Evolutionary conservation across 1,139 yeast species (phyloP).

Genomic region (Schizosaccharomyces versatilis): DNA sequence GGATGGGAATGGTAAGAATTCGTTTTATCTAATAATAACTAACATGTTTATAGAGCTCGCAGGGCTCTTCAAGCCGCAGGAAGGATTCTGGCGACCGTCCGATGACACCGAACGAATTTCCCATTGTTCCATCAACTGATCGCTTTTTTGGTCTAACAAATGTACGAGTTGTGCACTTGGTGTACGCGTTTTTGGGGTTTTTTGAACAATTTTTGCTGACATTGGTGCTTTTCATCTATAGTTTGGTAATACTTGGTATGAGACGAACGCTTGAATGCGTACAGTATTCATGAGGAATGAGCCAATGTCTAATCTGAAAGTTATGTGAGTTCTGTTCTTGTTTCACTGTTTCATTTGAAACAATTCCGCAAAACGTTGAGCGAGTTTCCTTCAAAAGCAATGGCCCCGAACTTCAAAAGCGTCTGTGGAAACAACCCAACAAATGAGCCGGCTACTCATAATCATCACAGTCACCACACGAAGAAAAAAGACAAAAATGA

Average conservation of each 20-base stretch:
- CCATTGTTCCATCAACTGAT: neutral
- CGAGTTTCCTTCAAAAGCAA: constrained; percentile 21
- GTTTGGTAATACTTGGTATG: constrained; percentile 2
- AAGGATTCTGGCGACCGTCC: neutral
- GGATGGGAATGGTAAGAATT: constrained; percentile 2
- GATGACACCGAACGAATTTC: neutral
- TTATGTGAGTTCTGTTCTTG: constrained; percentile 79
- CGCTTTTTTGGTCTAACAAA: neutral
- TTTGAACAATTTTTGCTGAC: neutral
- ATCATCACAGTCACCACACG: neutral
- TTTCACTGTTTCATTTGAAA: constrained; percentile 58
- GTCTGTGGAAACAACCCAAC: constrained; percentile 18
- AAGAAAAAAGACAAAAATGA: neutral
- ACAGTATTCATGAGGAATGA: neutral
- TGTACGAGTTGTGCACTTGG: neutral
- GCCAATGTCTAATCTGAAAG: constrained; percentile 15
- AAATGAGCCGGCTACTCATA: neutral
- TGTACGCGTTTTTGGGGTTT: neutral
- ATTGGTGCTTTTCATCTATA: neutral
- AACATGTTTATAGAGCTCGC: neutral
- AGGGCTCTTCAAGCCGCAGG: neutral
- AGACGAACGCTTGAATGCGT: neutral
- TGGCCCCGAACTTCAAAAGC: constrained; percentile 16
- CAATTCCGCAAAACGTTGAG: constrained; percentile 42
- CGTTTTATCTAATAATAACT: neutral